Evolutionary conservation across 2,329 filamentous ascomycete genomes (phyloP), one percentile per base, ranked within the genome.

Genomic region (Lasiodiplodia theobromae): DNA sequence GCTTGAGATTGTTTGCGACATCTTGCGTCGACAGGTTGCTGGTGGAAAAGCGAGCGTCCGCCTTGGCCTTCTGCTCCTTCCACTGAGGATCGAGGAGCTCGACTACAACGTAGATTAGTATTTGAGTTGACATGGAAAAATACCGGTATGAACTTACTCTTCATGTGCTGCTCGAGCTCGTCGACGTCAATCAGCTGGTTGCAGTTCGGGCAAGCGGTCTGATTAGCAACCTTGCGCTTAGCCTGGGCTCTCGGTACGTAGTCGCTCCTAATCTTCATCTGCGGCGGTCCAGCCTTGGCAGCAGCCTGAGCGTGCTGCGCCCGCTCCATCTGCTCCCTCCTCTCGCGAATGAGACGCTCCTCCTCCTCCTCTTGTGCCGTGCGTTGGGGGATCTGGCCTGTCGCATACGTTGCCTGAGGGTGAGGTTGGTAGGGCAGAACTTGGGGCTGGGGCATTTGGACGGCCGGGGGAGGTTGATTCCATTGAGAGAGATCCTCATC

Each of bases 21-120:
- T 98, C 95, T 40, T 87, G 88, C 3, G 93, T 95, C 0, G 91
- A 92, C 11, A 97, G 82, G 74, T 97, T 97, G 11, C 94, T 96
- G 0, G 92, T 94, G 1, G 92, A 88, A 71, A 91, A 93, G 71
- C 95, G 91, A 14, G 92, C 89, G 56, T 97, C 93, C 18, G 92
- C 89, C 78, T 97, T 97, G 69, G 92, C 92, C 73, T 94, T 93
- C 78, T 98, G 94, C 77, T 97, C 94, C 78, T 97, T 97, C 94
- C 95, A 98, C 69, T 92, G 88, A 0, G 95, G 95, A 77, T 98
- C 95, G 69, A 97, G 87, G 57, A 97, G 86, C 81, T 98, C 95
- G 77, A 98, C 85, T 87, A 56, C 34, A 10, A 54, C n/a, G 73
- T 21, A 3, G 2, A 21, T 62, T 79, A 86, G 80, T 52, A 70